Base-by-base conservation (phyloP, 805 yeast species). In the Scheffersomyces coipomensis region DNA sequence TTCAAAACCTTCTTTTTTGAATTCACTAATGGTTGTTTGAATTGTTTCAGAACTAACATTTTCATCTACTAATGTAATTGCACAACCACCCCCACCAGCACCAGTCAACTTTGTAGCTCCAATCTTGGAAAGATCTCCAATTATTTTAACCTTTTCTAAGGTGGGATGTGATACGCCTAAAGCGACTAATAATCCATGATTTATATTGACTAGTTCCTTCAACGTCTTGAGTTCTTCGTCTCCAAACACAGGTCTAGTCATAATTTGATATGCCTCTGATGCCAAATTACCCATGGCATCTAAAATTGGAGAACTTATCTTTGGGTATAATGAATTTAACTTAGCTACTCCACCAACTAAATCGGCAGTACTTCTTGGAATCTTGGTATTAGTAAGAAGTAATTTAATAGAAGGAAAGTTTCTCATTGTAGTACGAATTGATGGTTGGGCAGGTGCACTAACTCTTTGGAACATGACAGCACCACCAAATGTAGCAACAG, bases 1-100 rank as follows among this genome's bases (percentile, higher is more conserved):
- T 54, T 84, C 86, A 58, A 76, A 90, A 0, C 87, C 86, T 35
- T 71, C 65, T 0, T 51, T 45, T 2, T 56, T 56, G 35, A 76
- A 72, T 40, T 62, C 64, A 1, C 39, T 29, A 4, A 60, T 57
- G 17, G 73, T 71, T 3, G 62, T 55, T 9, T 66, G 58, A 6
- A 76, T 56, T 3, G 56, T 60, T 2, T 49, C 56, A 15, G 60
- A 68, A 1, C 51, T 49, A 1, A 59, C 63, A 2, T 66, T 69
- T 29, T 75, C 79, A 34, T 76, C 67, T 12, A 90, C 69, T 27
- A 93, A 64, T 0, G 98, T 93, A 40, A 93, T 84, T 9, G 98
- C 96, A 69, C 99, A 93, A 2, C 99, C 99, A 36, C 99, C 99
- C 16, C 99, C 99, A 25, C 99, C 99, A 0, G 99, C 99, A 30